Base-by-base conservation (phyloP, 164 flowering plant genomes). In the Santalum album region DNA sequence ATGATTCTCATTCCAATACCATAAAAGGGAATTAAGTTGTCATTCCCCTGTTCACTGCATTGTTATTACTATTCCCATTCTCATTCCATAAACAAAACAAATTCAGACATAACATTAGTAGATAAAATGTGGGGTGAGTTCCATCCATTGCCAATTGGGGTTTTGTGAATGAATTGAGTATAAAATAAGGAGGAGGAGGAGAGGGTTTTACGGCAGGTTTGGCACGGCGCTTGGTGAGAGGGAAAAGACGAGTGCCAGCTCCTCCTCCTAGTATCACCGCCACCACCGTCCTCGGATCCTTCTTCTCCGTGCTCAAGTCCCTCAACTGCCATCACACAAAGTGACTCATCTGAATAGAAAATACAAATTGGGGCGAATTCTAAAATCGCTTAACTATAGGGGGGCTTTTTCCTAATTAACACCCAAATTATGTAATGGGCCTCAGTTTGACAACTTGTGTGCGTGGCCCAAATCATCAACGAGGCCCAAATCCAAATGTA, bases 191-290 rank as follows among this genome's bases (percentile, higher is more conserved):
- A 42, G 19, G n/a, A 12, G 25, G 25, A 20, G 24, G 19, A 22
- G 25, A 22, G 3, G 12, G 10, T 55, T 62, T 72, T 59, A 91
- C 98, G 23, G 98, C 98, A 40, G 98, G 98, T 51, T 88, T 91
- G 27, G 96, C 98, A 38, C 95, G 82, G 25, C 77, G 83, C 51
- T 81, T 88, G 25, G 98, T 91, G 59, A 91, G 92, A 5, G 98
- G 98, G 66, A 84, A 91, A 49, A 91, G 92, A 25, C 95, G 96
- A 57, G 98, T 91, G 0, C 98, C 98, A 14, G 90, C 96, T 59
- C 98, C 96, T 49, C 98, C 98, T 55, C 98, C 98, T 7, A 91
- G 75, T 57, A 88, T 83, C 19, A 91, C 57, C 3, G 98, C 95
- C 53, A 71, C 78, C 22, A 84, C 98, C 0, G 92, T 81, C 43